Evolutionary conservation across 202 grass and related monocot genomes (phyloP).

Genomic region (Panicum hallii): DNA sequence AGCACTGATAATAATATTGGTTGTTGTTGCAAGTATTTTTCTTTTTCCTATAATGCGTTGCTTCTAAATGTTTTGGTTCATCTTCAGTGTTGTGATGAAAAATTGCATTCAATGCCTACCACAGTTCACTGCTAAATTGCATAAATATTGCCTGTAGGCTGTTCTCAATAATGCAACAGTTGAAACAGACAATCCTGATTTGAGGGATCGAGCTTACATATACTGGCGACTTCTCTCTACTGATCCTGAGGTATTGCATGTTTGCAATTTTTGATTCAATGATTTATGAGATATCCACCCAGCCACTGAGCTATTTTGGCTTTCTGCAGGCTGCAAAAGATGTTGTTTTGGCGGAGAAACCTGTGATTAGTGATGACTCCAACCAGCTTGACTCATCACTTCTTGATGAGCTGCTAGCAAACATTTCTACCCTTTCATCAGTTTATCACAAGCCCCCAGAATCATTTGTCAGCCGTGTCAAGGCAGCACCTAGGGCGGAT

Average conservation of each 20-base stretch:
- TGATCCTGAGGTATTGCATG: slow-evolving; percentile 87
- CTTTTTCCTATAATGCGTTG: slow-evolving; percentile 21
- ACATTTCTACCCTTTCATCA: slow-evolving; percentile 98
- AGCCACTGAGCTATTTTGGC: slow-evolving; percentile 26
- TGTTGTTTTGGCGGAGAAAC: slow-evolving; percentile 98
- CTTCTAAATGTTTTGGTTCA: not conserved
- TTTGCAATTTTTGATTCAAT: slow-evolving; percentile 27
- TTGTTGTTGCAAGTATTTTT: slow-evolving; percentile 1
- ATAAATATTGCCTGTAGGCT: slow-evolving; percentile 62
- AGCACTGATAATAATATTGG: slow-evolving; percentile 12
- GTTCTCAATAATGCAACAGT: slow-evolving; percentile 99
- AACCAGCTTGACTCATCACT: slow-evolving; percentile 90
- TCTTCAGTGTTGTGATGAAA: slow-evolving; percentile 17
- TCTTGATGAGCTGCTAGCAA: slow-evolving; percentile 95
- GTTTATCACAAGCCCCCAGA: slow-evolving; percentile 99
- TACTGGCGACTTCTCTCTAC: slow-evolving; percentile 99
- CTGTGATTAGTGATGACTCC: slow-evolving; percentile 97
- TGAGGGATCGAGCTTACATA: slow-evolving; percentile 98
- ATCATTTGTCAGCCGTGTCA: slow-evolving; percentile 87
- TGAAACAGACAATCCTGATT: slow-evolving; percentile 98
- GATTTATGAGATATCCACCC: slow-evolving; percentile 36
- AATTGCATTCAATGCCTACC: slow-evolving; percentile 1
- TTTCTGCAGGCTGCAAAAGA: slow-evolving; percentile 90
- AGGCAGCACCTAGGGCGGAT: slow-evolving; percentile 71
- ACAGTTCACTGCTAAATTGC: slow-evolving; percentile 38